Evolutionary conservation across 352 stramenopile species (phyloP).

Genomic region (Globisporangium barbulae): DNA sequence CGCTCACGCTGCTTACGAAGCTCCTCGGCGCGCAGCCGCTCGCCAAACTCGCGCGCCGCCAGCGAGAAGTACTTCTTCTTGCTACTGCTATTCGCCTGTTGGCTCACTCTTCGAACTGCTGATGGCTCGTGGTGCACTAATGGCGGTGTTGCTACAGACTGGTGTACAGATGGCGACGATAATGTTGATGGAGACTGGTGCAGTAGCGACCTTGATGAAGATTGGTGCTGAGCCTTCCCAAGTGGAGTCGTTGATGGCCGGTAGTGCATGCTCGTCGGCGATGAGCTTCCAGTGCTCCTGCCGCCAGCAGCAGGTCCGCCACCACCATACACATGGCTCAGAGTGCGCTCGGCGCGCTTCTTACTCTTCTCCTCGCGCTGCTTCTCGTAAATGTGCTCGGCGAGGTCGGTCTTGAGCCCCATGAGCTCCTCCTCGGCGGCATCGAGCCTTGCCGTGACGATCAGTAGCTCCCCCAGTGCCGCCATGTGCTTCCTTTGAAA

Average conservation of each 20-base stretch:
- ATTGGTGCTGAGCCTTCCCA: not conserved
- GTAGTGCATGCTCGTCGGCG: not conserved
- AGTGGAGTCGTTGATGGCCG: not conserved
- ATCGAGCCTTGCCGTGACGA: conserved; percentile 42
- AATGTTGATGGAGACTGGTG: not conserved
- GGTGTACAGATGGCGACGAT: not conserved
- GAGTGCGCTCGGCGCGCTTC: conserved; percentile 25
- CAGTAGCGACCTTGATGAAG: not conserved
- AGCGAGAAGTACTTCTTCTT: conserved; percentile 53
- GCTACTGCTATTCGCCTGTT: conserved; percentile 1
- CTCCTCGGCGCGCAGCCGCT: conserved; percentile 32
- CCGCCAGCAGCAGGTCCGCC: conserved; percentile 3
- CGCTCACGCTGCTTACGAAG: conserved; percentile 32
- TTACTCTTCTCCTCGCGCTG: conserved; percentile 39
- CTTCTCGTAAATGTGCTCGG: conserved; percentile 67
- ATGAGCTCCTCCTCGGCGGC: conserved; percentile 50
- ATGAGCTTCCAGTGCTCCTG: not conserved
- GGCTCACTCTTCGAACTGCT: not conserved
- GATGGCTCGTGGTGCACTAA: not conserved
- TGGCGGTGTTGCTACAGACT: not conserved
- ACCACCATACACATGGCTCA: conserved; percentile 11
- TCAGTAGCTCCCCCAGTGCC: conserved; percentile 39
- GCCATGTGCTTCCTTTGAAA: conserved; percentile 41
- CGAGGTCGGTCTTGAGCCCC: conserved; percentile 51
- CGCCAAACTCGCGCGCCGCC: conserved; percentile 49